These are phyloP conservation scores for Flaveria ramosissima DNA, from an alignment of 129 eudicot genomes.

Conservation along the genomic window DNA sequence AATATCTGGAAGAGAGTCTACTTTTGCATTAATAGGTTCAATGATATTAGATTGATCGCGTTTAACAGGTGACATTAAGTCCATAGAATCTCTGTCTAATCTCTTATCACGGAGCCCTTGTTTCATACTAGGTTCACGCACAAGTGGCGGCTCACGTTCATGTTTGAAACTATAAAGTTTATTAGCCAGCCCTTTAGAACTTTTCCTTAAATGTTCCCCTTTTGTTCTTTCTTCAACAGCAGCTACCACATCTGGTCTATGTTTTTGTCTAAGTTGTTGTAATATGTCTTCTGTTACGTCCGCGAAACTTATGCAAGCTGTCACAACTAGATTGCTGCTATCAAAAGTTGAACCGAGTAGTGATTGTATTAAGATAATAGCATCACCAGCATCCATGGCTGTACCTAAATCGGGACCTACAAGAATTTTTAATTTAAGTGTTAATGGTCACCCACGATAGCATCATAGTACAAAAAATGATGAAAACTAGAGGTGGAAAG, in stretches of 20 bases:
- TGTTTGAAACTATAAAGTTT: slow-evolving; percentile 92
- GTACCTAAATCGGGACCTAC: slow-evolving; percentile 87
- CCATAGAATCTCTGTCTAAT: slow-evolving; percentile 22
- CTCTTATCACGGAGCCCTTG: slow-evolving; percentile 38
- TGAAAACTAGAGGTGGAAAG: neutral
- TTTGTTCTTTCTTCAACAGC: slow-evolving; percentile 64
- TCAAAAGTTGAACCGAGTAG: slow-evolving; percentile 91
- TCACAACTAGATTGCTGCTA: slow-evolving; percentile 94
- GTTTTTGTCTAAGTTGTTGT: slow-evolving; percentile 65
- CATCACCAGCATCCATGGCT: slow-evolving; percentile 91
- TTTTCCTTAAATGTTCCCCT: slow-evolving; percentile 55
- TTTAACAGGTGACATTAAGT: slow-evolving; percentile 42
- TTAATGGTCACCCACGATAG: neutral
- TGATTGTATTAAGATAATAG: slow-evolving; percentile 76
- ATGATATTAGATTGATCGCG: slow-evolving; percentile 47
- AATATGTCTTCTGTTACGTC: slow-evolving; percentile 64
- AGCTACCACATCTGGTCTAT: slow-evolving; percentile 73
- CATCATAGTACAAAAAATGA: neutral
- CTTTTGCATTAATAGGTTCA: slow-evolving; percentile 48
- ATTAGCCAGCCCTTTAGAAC: slow-evolving; percentile 76
- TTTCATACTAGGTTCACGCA: slow-evolving; percentile 46
- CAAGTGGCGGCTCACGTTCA: slow-evolving; percentile 55
- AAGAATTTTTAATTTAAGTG: slow-evolving; percentile 17
- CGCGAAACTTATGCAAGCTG: slow-evolving; percentile 93
- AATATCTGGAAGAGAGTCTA: slow-evolving; percentile 71